phyloP scores from a whole-genome alignment of 2,329 filamentous ascomycete species.

The Aotearoamyces nothofagi region DNA sequence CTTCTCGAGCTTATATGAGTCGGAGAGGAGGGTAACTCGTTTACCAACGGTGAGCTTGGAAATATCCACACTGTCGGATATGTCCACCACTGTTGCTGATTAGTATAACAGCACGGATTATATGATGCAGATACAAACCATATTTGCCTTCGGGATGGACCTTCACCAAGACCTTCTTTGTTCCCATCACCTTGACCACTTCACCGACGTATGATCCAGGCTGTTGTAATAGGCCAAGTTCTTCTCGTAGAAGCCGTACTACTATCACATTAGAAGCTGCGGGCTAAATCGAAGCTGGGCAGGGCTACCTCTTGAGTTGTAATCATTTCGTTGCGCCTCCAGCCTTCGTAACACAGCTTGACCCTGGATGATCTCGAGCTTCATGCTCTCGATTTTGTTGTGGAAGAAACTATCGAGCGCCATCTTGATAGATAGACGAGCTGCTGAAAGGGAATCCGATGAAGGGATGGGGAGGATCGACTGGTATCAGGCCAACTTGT shows the following conservation, averaged over 20 bases:
- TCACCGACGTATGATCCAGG: constrained; percentile 97
- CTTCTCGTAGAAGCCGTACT: constrained; percentile 85
- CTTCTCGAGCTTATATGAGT: constrained; percentile 98
- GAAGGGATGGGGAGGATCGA: too few species aligned
- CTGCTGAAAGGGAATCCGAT: too few species aligned
- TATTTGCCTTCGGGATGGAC: constrained; percentile 99
- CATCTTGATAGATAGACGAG: too few species aligned
- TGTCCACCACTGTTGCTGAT: constrained; percentile 66
- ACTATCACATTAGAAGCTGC: constrained; percentile 10
- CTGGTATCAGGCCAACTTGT: too few species aligned
- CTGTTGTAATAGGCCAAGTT: constrained; percentile 89
- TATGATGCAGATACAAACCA: constrained; percentile 37
- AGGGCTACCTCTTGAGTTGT: constrained; percentile 69
- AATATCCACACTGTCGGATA: constrained; percentile 88
- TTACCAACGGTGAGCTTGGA: constrained; percentile 93
- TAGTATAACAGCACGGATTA: not conserved
- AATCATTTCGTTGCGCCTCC: constrained; percentile 97
- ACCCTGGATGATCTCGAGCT: constrained; percentile 98
- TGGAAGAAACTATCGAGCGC: constrained; percentile 98
- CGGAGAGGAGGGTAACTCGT: constrained; percentile 88
- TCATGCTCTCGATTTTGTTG: constrained; percentile 99
- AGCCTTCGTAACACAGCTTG: constrained; percentile 88
- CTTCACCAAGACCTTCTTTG: constrained; percentile 97
- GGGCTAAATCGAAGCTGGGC: too few species aligned
- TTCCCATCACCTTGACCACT: constrained; percentile 99